Evolutionary conservation across 2,329 filamentous ascomycete genomes (phyloP), one percentile per base, ranked within the genome.

Genomic region (Microsporum canis): DNA sequence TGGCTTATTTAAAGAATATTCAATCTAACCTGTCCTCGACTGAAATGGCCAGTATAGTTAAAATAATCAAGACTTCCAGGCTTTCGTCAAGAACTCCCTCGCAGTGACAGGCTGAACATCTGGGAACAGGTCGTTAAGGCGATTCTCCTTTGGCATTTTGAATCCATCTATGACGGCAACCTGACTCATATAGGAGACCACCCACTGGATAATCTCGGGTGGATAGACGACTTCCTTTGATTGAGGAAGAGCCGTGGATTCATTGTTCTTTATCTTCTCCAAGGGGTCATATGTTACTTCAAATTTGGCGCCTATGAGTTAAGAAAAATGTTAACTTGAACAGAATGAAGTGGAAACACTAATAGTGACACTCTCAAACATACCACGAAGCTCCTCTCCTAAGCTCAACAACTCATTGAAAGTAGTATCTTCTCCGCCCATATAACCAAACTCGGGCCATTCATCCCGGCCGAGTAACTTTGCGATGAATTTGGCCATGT

Each of bases 401-500:
- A 58, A 17, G 12, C 36, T 58, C 38, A 41, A 2, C 36, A 58
- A 33, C 10, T 58, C 7, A 36, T 58, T 58, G 17, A 58, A 43
- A 4, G 56, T 41, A n/a, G 43, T 34, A 3, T 41, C 56, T 1
- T 58, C 56, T 41, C 56, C 56, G 29, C 36, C 56, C n/a, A 58
- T 43, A 41, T n/a, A 58, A 6, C 8, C 29, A 27, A 29, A 3
- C 38, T 58, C 39, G 2, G 56, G 29, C 56, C 56, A 58, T 43
- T 29, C 27, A 3, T 43, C 56, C 2, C 6, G 23, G 8, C 38
- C 38, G 12, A 58, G 36, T 29, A 58, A 31, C 36, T 31, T 41
- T 31, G 17, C 56, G n/a, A 58, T 33, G 36, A 41, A 58, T 17
- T 45, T 41, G n/a, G 56, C 56, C 56, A 58, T 58, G 23, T 58